Base-by-base conservation (phyloP, 176 grass and related monocot species). In the Melocanna baccifera region DNA sequence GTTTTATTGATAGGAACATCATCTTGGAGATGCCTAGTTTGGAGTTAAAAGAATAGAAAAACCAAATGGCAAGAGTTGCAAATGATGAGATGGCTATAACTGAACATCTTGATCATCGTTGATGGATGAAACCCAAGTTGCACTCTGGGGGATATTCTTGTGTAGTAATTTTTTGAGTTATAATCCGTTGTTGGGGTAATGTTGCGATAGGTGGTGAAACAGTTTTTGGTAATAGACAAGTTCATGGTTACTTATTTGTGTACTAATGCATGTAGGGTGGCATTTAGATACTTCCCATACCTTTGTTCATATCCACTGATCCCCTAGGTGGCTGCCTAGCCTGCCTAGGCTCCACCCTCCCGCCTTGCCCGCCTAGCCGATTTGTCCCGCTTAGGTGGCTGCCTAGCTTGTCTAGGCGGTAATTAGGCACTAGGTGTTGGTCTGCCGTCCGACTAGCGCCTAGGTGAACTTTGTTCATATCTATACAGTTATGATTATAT, bases 141-240 rank as follows among this genome's bases (percentile, higher is more conserved):
- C 32, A 62, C 50, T 9, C 37, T 51, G 39, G 42, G 42, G 30
- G 43, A 36, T 51, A 56, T 82, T 76, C 52, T 76, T 87, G 28
- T 50, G 15, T 69, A 76, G 59, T 75, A 67, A 87, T 61, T 5
- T 51, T 15, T 82, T 4, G 7, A 43, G 10, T 55, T 43, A 73
- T 51, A 39, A 64, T 55, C 57, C 65, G 26, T 45, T 78, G 4
- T 42, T 70, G 34, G 55, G 37, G 45, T 81, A 42, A 62, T 90
- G 36, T 53, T 82, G 32, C 62, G 32, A 76, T 85, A 43, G 4
- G 63, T 62, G 69, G 66, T 72, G 25, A 84, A 88, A 52, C 63
- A 73, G 8, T 40, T 62, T 75, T 11, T 75, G 22, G 22, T 67
- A 50, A 43, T 70, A 20, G 20, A 58, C 2, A 75, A 64, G 57